Evolutionary conservation across 768 basidiomycete genomes (phyloP).

Genomic region (Boletus fagicola): DNA sequence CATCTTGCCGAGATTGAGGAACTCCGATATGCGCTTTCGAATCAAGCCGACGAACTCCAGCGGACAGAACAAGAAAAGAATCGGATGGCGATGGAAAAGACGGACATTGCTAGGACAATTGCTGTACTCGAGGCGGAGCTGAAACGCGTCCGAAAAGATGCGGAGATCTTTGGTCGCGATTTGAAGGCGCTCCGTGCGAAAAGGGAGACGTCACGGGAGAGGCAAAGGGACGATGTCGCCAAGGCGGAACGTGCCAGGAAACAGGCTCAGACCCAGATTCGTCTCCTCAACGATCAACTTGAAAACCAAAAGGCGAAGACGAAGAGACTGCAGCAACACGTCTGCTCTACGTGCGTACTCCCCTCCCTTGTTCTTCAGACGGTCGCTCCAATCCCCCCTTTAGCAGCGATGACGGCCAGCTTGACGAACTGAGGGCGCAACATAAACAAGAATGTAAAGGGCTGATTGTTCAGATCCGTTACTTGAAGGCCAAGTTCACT

Average conservation of each 20-base stretch:
- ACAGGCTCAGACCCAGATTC: conserved; percentile 64
- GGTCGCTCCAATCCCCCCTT: not conserved
- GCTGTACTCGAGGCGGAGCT: conserved; percentile 70
- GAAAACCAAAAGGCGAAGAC: conserved; percentile 46
- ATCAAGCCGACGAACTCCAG: conserved; percentile 61
- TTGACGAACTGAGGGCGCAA: conserved; percentile 55
- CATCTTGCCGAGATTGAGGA: conserved; percentile 73
- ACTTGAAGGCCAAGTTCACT: conserved; percentile 88
- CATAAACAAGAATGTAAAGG: conserved; percentile 91
- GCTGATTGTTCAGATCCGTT: conserved; percentile 84
- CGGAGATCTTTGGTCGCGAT: conserved; percentile 76
- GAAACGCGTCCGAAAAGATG: conserved; percentile 69
- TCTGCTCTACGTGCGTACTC: conserved; percentile 55
- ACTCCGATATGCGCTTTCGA: conserved; percentile 63
- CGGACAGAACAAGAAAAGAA: conserved; percentile 63
- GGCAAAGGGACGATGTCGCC: conserved; percentile 52
- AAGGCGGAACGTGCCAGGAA: conserved; percentile 64
- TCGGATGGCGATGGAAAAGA: conserved; percentile 59
- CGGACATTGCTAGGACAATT: conserved; percentile 65
- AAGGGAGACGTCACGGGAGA: conserved; percentile 60
- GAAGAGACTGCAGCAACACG: conserved; percentile 48
- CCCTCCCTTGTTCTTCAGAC: not conserved
- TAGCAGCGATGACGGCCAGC: conserved; percentile 50
- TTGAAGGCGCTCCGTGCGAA: conserved; percentile 63
- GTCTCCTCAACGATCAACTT: conserved; percentile 64